Conservation (phyloP, 805 yeast genomes). For the Kazachstania psychrophila region DNA sequence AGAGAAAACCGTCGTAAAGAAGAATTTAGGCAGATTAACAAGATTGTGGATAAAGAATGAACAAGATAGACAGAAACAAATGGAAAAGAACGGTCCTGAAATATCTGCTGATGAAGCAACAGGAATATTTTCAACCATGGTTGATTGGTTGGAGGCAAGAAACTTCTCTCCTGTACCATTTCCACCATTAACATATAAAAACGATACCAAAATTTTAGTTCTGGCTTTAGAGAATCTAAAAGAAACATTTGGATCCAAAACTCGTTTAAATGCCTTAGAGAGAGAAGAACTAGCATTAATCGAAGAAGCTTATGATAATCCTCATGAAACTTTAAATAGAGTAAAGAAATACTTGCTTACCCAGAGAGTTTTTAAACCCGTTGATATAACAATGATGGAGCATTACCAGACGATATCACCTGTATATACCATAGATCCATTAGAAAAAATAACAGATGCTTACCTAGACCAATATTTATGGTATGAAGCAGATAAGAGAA, state of each 20-base stretch:
- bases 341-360: constrained; percentile 75
- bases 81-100: constrained; percentile 80
- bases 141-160: constrained; percentile 81
- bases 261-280: constrained; percentile 74
- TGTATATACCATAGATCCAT: constrained; percentile 78
- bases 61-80: constrained; percentile 75
- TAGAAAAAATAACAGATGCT: constrained; percentile 94
- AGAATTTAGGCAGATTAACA: constrained; percentile 85
- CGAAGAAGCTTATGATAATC: constrained; percentile 95
- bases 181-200: constrained; percentile 86
- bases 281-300: constrained; percentile 88
- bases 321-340: constrained; percentile 82
- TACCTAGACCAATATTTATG: constrained; percentile 90
- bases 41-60: constrained; percentile 88
- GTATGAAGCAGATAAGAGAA: constrained; percentile 87
- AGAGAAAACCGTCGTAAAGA: constrained; percentile 89
- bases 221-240: constrained; percentile 84
- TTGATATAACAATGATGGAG: constrained; percentile 82
- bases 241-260: constrained; percentile 65
- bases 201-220: constrained; percentile 83
- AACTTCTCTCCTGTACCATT: constrained; percentile 83
- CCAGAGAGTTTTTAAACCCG: constrained; percentile 88
- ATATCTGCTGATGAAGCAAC: constrained; percentile 84
- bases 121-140: constrained; percentile 75
- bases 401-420: constrained; percentile 77